phyloP scores from a whole-genome alignment of 2,329 filamentous ascomycete genomes.

The Ambrosiella xylebori region DNA sequence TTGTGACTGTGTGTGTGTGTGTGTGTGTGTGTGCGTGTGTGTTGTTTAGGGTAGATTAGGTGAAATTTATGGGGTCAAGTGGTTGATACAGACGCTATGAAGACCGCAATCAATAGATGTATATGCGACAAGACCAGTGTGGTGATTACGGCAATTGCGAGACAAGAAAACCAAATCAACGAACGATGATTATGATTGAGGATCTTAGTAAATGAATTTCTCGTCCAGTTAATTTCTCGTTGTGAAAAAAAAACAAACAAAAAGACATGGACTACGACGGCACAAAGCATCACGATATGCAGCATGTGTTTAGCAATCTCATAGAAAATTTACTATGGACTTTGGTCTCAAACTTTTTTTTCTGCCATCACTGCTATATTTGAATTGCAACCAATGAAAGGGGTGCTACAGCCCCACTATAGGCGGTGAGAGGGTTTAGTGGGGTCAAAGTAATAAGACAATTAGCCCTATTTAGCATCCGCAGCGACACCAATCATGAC shows the following conservation, averaged over 20 bases:
- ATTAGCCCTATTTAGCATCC: neutral
- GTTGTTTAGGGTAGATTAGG: neutral
- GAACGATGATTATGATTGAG: neutral
- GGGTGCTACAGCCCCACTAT: neutral
- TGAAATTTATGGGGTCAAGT: neutral
- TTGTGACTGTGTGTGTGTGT: neutral
- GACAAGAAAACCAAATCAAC: too few species aligned
- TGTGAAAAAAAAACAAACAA: too few species aligned
- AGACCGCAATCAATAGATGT: too few species aligned
- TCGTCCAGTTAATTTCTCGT: too few species aligned
- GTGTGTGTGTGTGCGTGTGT: neutral
- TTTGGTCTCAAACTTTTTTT: conserved; percentile 14
- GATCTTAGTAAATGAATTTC: neutral
- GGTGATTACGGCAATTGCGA: too few species aligned
- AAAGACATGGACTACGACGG: neutral
- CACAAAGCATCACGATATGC: neutral
- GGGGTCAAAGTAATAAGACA: neutral
- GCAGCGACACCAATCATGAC: too few species aligned
- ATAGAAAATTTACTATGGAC: conserved; percentile 11
- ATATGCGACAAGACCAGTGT: too few species aligned
- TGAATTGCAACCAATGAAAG: conserved; percentile 5
- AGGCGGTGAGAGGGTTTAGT: conserved; percentile 6
- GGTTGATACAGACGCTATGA: too few species aligned
- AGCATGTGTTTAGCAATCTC: neutral
- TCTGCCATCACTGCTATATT: conserved; percentile 12